Percentiles rank a stretch among this genome's conserved stretches.
Conservation (phyloP, 208 protist species). For the Porcisia deanei region DNA sequence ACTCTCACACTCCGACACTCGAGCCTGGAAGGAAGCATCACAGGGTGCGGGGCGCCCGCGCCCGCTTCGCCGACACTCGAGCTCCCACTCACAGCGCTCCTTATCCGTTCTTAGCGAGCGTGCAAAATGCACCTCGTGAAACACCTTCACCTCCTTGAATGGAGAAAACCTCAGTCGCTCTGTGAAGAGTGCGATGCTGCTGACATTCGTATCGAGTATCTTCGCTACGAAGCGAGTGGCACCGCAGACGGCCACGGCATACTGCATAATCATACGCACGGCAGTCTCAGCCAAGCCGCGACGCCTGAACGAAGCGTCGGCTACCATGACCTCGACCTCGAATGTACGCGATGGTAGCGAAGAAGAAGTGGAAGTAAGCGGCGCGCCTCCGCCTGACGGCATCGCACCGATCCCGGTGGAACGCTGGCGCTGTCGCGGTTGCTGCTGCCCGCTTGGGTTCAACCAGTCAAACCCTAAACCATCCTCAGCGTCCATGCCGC, state of each 20-base stretch:
- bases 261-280: conserved; percentile 86
- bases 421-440: background rate
- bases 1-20: background rate
- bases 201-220: conserved; percentile 78
- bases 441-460: background rate
- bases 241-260: conserved; percentile 67
- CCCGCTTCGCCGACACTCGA: conserved; percentile 27
- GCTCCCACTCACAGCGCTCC: conserved; percentile 28
- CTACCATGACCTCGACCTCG: conserved; percentile 93
- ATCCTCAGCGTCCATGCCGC: background rate
- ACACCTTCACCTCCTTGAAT: conserved; percentile 80
- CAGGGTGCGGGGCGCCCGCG: background rate
- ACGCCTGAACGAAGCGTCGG: conserved; percentile 62
- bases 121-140: conserved; percentile 76
- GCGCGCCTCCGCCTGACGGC: background rate
- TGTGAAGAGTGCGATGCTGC: conserved; percentile 76
- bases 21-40: conserved; percentile 3
- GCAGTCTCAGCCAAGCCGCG: conserved; percentile 74
- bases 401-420: background rate
- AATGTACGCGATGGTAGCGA: conserved; percentile 36
- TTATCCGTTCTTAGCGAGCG: conserved; percentile 34
- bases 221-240: conserved; percentile 86
- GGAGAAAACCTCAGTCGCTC: conserved; percentile 62
- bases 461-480: conserved; percentile 1
- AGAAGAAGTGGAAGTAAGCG: background rate